Conservation (phyloP, 306 rosid genomes). For the Albizia julibrissin region DNA sequence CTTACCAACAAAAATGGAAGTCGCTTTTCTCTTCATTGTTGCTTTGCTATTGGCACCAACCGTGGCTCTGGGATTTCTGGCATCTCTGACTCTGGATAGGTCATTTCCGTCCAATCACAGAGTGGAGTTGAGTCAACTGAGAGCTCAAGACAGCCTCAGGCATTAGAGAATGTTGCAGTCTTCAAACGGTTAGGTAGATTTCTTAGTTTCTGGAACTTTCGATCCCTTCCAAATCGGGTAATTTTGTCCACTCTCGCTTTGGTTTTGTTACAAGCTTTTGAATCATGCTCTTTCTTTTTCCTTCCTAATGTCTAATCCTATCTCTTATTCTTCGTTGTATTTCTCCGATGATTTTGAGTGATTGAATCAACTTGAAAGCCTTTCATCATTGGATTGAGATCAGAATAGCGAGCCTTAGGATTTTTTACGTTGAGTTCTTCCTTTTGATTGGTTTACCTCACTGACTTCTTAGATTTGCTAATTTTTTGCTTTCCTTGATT, state of each 20-base stretch:
- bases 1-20: conserved; percentile 43
- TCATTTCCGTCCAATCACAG: conserved; percentile 74
- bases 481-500: neutral
- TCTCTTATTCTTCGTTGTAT: conserved; percentile 3
- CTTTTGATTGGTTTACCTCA: conserved; percentile 17
- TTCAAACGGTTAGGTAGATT: conserved; percentile 65
- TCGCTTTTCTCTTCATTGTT: conserved; percentile 30
- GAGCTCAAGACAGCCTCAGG: conserved; percentile 64
- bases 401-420: neutral
- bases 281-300: neutral
- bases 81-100: conserved; percentile 62
- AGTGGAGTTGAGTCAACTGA: conserved; percentile 67
- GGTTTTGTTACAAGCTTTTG: conserved; percentile 3
- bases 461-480: neutral
- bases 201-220: conserved; percentile 68
- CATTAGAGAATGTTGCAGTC: conserved; percentile 83
- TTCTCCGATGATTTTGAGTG: conserved; percentile 9
- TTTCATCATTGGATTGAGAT: conserved; percentile 25
- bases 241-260: neutral
- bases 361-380: conserved; percentile 15
- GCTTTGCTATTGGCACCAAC: conserved; percentile 33
- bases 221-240: conserved; percentile 92
- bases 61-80: conserved; percentile 52
- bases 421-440: neutral
- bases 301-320: neutral